Evolutionary conservation across 768 basidiomycete species (phyloP).

Genomic region (Sarcomyxa edulis): DNA sequence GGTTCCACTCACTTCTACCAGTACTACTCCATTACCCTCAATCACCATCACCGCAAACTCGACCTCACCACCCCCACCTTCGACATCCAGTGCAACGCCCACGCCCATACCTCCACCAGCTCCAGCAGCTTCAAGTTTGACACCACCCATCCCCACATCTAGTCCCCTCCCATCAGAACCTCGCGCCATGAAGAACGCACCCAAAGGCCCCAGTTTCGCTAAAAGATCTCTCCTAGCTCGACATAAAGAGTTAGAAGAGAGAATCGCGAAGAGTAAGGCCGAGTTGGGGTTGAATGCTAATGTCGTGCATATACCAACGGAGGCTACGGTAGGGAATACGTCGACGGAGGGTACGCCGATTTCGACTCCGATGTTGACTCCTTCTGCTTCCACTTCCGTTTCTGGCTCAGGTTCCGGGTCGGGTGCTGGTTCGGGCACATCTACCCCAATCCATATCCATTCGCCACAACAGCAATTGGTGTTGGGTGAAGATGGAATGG

Average conservation of each 20-base stretch:
- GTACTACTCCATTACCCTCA: no score
- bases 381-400: not conserved
- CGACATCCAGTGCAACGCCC: no score
- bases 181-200: constrained; percentile 30
- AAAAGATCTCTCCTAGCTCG: constrained; percentile 33
- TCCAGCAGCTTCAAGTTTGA: no score
- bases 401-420: no score
- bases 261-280: constrained; percentile 29
- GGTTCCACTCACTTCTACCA: no score
- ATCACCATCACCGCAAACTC: no score
- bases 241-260: constrained; percentile 41
- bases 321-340: not conserved
- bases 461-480: constrained; percentile 3
- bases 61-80: no score
- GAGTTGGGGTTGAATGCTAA: constrained; percentile 26
- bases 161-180: constrained; percentile 31
- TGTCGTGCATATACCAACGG: not conserved
- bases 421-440: not conserved
- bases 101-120: no score
- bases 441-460: not conserved
- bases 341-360: not conserved
- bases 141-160: no score
- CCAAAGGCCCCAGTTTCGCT: constrained; percentile 30
- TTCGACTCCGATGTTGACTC: not conserved
- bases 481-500: no score